Evolutionary conservation across 2,329 filamentous ascomycete species (phyloP).

Genomic region (Metarhizium sp.): DNA sequence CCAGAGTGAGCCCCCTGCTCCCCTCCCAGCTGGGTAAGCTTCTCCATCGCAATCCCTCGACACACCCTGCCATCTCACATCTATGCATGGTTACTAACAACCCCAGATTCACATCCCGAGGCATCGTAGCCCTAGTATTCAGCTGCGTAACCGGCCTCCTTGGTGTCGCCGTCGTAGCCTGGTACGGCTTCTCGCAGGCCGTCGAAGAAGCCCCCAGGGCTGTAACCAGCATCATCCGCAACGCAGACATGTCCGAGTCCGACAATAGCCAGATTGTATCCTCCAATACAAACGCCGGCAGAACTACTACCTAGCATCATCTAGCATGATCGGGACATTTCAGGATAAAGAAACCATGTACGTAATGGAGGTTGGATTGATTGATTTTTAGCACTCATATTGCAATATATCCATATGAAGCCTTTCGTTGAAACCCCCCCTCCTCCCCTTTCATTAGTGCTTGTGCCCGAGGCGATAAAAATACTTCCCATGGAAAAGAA

Average conservation of each 20-base stretch:
- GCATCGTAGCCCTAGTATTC: constrained; percentile 67
- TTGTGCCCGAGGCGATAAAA: background rate
- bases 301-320: background rate
- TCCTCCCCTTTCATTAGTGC: background rate
- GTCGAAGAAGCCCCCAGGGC: constrained; percentile 7
- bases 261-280: background rate
- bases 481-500: background rate
- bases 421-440: background rate
- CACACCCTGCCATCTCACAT: background rate
- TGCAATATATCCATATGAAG: background rate
- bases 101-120: constrained; percentile 53
- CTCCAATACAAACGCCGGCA: background rate
- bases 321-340: background rate
- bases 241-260: background rate
- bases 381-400: background rate
- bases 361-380: background rate
- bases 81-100: background rate
- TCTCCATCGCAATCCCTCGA: background rate
- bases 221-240: constrained; percentile 5
- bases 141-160: constrained; percentile 59
- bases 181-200: constrained; percentile 43
- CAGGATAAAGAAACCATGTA: background rate
- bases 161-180: constrained; percentile 56
- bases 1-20: constrained; percentile 43
- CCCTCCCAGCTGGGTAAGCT: constrained; percentile 52